Conservation (phyloP, 1,139 yeast genomes). For the Yamadazyma siamensis region DNA sequence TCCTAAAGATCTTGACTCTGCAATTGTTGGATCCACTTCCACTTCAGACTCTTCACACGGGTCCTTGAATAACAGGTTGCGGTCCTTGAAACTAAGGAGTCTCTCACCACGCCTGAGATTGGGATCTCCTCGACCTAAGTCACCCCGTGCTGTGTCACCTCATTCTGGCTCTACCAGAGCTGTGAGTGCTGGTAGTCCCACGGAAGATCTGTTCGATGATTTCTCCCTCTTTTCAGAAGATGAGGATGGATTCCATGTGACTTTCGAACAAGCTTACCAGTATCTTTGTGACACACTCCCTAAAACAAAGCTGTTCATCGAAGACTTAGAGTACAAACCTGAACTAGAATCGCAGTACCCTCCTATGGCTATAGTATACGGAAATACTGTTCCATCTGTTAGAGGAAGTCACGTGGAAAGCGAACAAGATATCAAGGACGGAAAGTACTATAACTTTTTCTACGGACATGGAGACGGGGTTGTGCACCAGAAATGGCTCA, state of each 20-base stretch:
- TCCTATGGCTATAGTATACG: slow-evolving; percentile 78
- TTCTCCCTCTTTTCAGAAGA: slow-evolving; percentile 4
- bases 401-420: slow-evolving; percentile 69
- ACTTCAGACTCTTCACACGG: slow-evolving; percentile 20
- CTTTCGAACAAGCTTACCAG: slow-evolving; percentile 61
- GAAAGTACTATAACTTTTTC: slow-evolving; percentile 70
- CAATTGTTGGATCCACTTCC: slow-evolving; percentile 12
- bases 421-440: slow-evolving; percentile 60
- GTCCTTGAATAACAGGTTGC: slow-evolving; percentile 19
- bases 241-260: slow-evolving; percentile 17
- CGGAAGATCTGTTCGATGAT: neutral
- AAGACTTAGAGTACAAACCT: slow-evolving; percentile 54
- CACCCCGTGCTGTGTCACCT: slow-evolving; percentile 4
- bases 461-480: slow-evolving; percentile 96
- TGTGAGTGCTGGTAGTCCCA: slow-evolving; percentile 1
- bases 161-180: slow-evolving; percentile 2
- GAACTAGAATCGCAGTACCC: slow-evolving; percentile 55
- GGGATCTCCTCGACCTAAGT: neutral
- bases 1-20: neutral
- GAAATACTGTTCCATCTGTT: slow-evolving; percentile 79
- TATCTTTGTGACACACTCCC: slow-evolving; percentile 62
- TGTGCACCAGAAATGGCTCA: slow-evolving; percentile 73
- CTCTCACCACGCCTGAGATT: slow-evolving; percentile 11
- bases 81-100: slow-evolving; percentile 20
- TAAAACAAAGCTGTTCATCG: slow-evolving; percentile 55